These are phyloP conservation scores for Houttuynia cordata DNA, from an alignment of 164 flowering plant species.

Conservation along the genomic window DNA sequence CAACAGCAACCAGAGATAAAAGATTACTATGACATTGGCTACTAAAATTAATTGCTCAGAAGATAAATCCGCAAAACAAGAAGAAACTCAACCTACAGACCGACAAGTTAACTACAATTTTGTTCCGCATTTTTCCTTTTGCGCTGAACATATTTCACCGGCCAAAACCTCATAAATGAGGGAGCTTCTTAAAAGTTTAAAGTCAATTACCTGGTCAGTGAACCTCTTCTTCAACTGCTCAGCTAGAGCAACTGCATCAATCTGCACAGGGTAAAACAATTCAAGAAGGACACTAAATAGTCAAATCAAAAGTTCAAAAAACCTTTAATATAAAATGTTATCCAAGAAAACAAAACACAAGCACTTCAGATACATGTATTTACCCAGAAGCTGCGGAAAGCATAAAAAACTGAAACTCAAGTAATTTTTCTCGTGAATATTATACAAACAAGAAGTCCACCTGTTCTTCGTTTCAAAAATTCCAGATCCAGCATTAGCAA, in stretches of 20 bases:
- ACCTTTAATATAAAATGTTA: too few relatives aligned
- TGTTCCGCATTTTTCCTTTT: too few relatives aligned
- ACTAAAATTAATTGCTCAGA: too few relatives aligned
- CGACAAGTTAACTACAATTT: too few relatives aligned
- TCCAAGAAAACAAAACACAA: background rate
- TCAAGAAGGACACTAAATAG: too few relatives aligned
- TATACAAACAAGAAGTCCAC: background rate
- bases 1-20: too few relatives aligned
- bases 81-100: too few relatives aligned
- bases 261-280: slow-evolving; percentile 19
- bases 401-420: background rate
- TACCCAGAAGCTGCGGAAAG: background rate
- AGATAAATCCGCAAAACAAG: too few relatives aligned
- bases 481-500: slow-evolving; percentile 63
- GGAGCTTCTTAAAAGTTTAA: background rate
- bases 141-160: too few relatives aligned
- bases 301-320: too few relatives aligned
- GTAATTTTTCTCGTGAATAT: background rate
- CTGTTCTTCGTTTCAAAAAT: slow-evolving; percentile 51
- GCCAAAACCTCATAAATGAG: too few relatives aligned
- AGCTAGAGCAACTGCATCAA: slow-evolving; percentile 52
- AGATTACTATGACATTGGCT: too few relatives aligned
- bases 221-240: slow-evolving; percentile 46
- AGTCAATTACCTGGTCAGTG: slow-evolving; percentile 55
- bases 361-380: slow-evolving; percentile 1